Base-by-base conservation (phyloP, 208 protist species). In the Trypanosoma cruzi region DNA sequence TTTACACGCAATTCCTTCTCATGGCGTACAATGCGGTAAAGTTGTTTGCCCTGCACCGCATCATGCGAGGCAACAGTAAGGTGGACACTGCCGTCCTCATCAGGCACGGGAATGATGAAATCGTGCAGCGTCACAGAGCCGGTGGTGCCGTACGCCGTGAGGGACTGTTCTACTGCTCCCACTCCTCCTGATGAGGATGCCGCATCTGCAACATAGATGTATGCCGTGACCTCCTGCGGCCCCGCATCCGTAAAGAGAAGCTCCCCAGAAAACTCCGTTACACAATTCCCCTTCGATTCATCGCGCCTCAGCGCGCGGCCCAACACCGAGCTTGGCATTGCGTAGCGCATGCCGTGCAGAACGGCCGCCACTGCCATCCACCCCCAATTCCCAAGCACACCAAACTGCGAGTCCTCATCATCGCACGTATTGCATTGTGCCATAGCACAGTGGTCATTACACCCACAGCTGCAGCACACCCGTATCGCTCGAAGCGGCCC, bases 301-400 rank as follows among this genome's bases (percentile, higher is more conserved):
- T 57, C 40, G 4, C 32, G 16, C 34, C 22, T 1, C 6, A 67
- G 20, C 32, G 24, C 50, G 40, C 31, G 62, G 31, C 62, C 62
- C 24, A 67, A 3, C 2, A 57, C 49, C 11, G 62, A 11, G 18
- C 2, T 55, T 18, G 62, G 62, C 44, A 57, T 56, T n/a, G n/a
- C 16, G 32, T 32, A 18, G 2, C 26, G 29, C 62, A 67, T 56
- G n/a, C 31, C 32, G 13, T 67, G 8, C 32, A 67, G 48, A 0
- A 67, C 31, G 10, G 50, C 26, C 20, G 46, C 50, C 28, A 80
- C 55, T 18, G 34, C 68, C 26, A 70, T 46, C 58, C 70, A 79
- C 24, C 69, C 79, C n/a, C 76, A 36, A 53, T 79, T 73, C 1
- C 64, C 69, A 31, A 84, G 73, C 26, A 77, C 79, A 48, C 73